These are phyloP conservation scores for Lachnum nothofagi DNA, from an alignment of 2,329 filamentous ascomycete genomes.

Conservation along the genomic window DNA sequence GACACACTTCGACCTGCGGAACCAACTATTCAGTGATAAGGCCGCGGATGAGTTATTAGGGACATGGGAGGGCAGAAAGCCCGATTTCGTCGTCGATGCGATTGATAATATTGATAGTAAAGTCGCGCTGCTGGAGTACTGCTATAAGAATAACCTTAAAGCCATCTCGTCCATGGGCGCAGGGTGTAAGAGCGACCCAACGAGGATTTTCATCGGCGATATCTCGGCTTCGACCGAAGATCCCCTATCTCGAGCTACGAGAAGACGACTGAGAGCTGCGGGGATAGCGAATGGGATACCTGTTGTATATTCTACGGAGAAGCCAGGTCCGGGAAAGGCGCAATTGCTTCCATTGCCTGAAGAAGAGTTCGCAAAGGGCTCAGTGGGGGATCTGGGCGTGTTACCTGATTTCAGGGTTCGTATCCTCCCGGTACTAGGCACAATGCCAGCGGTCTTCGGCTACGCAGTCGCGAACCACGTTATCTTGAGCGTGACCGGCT, in stretches of 20 bases:
- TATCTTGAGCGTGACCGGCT: slow-evolving; percentile 73
- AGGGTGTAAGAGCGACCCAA: slow-evolving; percentile 83
- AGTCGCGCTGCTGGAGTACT: slow-evolving; percentile 84
- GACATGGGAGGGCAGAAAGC: slow-evolving; percentile 61
- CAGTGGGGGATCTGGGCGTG: slow-evolving; percentile 79
- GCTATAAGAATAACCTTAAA: slow-evolving; percentile 67
- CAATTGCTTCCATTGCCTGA: slow-evolving; percentile 80
- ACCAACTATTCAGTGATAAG: slow-evolving; percentile 72
- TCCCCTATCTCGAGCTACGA: slow-evolving; percentile 76
- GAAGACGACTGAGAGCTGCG: slow-evolving; percentile 64
- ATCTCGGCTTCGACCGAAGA: slow-evolving; percentile 86
- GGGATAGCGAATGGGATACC: slow-evolving; percentile 83
- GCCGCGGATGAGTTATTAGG: slow-evolving; percentile 63
- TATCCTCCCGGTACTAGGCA: slow-evolving; percentile 92
- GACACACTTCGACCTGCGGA: slow-evolving; percentile 80
- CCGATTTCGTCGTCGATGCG: slow-evolving; percentile 89
- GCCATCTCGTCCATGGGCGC: slow-evolving; percentile 96
- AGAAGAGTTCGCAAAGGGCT: slow-evolving; percentile 80
- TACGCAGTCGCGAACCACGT: slow-evolving; percentile 89
- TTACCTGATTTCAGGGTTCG: slow-evolving; percentile 88
- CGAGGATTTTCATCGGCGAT: slow-evolving; percentile 82
- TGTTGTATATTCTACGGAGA: slow-evolving; percentile 88
- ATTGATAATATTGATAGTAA: slow-evolving; percentile 99
- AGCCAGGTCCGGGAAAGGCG: slow-evolving; percentile 84
- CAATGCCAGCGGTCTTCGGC: slow-evolving; percentile 95